These are phyloP conservation scores for Mycosarcoma mackinlayi DNA, from an alignment of 1,284 basidiomycete species.

Conservation along the genomic window DNA sequence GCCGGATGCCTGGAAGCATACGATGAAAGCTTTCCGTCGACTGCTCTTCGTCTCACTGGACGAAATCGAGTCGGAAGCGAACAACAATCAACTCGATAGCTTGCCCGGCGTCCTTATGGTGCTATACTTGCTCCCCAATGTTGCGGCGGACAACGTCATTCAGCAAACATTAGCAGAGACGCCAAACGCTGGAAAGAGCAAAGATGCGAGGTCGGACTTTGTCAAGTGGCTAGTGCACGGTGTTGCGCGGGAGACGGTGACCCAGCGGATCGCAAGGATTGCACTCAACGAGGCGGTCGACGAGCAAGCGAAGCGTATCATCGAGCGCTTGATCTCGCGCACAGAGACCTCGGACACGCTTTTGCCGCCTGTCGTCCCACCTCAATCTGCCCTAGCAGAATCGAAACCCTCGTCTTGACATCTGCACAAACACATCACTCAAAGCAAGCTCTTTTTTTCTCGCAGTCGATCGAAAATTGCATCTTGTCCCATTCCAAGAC, in stretches of 20 bases:
- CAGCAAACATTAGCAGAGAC: not conserved
- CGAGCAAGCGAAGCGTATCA: not conserved
- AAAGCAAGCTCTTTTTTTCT: too few species aligned
- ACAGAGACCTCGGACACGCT: not conserved
- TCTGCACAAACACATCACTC: not conserved
- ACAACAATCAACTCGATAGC: not conserved
- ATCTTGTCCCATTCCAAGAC: too few species aligned
- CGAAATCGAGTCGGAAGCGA: conserved; percentile 10
- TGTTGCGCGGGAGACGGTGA: not conserved
- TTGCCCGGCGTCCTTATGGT: conserved; percentile 4
- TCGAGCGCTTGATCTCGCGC: not conserved
- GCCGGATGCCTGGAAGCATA: conserved; percentile 4
- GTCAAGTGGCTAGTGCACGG: not conserved
- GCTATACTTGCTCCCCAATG: conserved; percentile 12
- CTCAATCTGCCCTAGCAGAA: too few species aligned
- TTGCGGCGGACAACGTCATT: conserved; percentile 4
- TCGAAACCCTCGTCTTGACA: too few species aligned
- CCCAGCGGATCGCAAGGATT: not conserved
- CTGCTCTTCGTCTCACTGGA: conserved; percentile 13
- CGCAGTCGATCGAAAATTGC: too few species aligned
- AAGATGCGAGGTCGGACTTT: not conserved
- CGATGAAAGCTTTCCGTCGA: conserved; percentile 19
- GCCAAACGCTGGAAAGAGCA: not conserved
- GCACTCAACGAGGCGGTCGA: not conserved
- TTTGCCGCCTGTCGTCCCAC: not conserved